Evolutionary conservation across 257 asterid genomes (phyloP), one percentile per base, ranked within the genome.

Genomic region (Datura wrightii): DNA sequence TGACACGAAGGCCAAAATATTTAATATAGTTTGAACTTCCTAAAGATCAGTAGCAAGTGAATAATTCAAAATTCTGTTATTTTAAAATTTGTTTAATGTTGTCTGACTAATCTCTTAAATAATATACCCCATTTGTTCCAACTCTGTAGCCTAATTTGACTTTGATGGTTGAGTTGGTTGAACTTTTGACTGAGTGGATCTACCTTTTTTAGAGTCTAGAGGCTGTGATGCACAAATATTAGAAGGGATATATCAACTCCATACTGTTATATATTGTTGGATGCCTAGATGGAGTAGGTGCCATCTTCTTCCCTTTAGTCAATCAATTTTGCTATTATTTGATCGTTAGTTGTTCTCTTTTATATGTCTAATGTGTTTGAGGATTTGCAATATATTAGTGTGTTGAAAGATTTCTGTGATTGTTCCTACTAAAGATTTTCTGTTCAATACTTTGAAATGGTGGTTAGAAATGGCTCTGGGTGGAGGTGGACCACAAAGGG

Each of bases 401-500:
- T 24, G 31, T 8, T 65, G 16, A 52, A 34, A 52, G 16, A 6
- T 52, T 15, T 52, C 15, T 52, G 63, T 52, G 31, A 52, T 13
- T 50, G 34, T 8, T 52, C 8, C 31, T n/a, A 8, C 63, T 78
- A 54, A 34, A 8, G 4, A 6, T 76, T 15, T 42, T 71, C 16
- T 71, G 5, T 14, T 78, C 18, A 31, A 34, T 78, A 52, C 15
- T 7, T 78, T 78, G 81, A 34, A 52, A 78, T 48, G 31, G 82
- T 34, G 48, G 31, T 11, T 52, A 54, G 85, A 66, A 83, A 83
- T 83, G 85, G 85, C 85, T n/a, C 56, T 74, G 82, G 80, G 80
- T 39, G 86, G 86, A 83, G 82, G 70, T 53, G 86, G 72, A 70
- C 86, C 86, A 0, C 74, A 71, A 83, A 83, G 86, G 18, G 84